These are phyloP conservation scores for Naematelia encephala DNA, from an alignment of 768 basidiomycete genomes.

Conservation along the genomic window DNA sequence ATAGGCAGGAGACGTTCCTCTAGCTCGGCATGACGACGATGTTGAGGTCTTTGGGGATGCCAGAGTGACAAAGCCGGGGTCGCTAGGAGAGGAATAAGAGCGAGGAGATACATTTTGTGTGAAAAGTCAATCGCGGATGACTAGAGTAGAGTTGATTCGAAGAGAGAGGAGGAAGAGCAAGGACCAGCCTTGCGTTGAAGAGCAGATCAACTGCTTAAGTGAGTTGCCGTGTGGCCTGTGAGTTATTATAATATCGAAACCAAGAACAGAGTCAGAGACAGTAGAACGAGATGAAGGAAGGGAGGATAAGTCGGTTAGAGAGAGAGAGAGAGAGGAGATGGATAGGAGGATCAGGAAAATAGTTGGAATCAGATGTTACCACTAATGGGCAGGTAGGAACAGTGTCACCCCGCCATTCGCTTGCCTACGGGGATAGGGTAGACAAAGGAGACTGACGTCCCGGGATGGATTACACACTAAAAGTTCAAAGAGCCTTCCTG, in stretches of 20 bases:
- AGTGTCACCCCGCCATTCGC: too few relatives aligned
- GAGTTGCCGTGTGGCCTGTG: not conserved
- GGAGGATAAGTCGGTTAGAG: not conserved
- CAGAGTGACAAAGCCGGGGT: not conserved
- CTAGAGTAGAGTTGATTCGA: too few relatives aligned
- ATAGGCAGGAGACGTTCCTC: slow-evolving; percentile 44
- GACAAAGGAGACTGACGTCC: too few relatives aligned
- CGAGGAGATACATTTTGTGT: not conserved
- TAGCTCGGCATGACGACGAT: slow-evolving; percentile 12
- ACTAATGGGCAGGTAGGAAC: not conserved
- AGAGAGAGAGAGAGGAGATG: not conserved
- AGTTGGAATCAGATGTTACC: not conserved
- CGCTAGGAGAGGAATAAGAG: not conserved
- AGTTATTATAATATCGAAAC: not conserved
- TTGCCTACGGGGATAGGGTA: too few relatives aligned
- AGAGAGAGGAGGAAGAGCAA: not conserved
- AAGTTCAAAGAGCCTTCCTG: too few relatives aligned
- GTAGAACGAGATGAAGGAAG: not conserved
- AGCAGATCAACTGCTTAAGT: not conserved
- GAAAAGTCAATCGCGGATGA: not conserved
- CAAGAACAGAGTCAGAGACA: not conserved
- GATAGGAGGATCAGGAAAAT: not conserved
- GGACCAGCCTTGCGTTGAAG: not conserved
- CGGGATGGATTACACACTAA: too few relatives aligned
- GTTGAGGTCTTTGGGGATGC: not conserved